These are phyloP conservation scores for Alternaria longipes DNA, from an alignment of 2,329 filamentous ascomycete species.

Conservation along the genomic window DNA sequence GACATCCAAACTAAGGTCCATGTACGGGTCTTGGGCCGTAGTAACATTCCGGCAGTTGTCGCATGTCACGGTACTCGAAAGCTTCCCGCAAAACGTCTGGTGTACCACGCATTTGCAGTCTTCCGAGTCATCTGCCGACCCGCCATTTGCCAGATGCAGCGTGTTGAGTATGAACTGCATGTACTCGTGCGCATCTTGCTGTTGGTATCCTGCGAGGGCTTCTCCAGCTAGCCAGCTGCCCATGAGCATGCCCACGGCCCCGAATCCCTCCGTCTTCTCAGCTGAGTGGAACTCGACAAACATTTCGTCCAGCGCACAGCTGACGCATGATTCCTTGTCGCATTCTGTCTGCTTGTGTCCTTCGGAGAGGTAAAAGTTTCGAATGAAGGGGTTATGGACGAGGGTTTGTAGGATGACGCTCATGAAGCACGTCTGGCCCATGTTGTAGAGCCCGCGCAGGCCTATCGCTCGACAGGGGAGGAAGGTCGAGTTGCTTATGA, in stretches of 20 bases:
- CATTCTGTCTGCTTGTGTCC: constrained; percentile 85
- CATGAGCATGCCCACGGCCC: constrained; percentile 86
- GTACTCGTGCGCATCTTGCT: constrained; percentile 97
- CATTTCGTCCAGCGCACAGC: constrained; percentile 69
- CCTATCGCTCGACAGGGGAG: constrained; percentile 87
- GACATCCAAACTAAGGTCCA: constrained; percentile 90
- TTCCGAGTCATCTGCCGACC: constrained; percentile 52
- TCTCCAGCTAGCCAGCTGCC: constrained; percentile 87
- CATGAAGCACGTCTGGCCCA: constrained; percentile 98
- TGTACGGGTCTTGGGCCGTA: constrained; percentile 84
- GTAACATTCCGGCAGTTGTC: constrained; percentile 85
- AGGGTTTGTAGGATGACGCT: constrained; percentile 94
- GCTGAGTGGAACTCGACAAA: constrained; percentile 72
- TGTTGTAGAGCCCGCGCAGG: constrained; percentile 92
- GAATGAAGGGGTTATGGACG: constrained; percentile 89
- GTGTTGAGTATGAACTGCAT: constrained; percentile 95
- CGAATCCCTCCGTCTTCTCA: constrained; percentile 87
- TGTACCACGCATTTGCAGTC: constrained; percentile 90
- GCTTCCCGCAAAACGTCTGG: constrained; percentile 91
- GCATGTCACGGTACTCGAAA: constrained; percentile 90
- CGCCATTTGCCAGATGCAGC: constrained; percentile 80
- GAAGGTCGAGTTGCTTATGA: constrained; percentile 78
- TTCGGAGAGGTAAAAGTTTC: constrained; percentile 91
- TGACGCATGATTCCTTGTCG: constrained; percentile 64
- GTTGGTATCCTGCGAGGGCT: constrained; percentile 80